A percentile compares a stretch with the other conserved stretches of the same genome.
Evolutionary conservation across 2,329 filamentous ascomycete species (phyloP).

Genomic region (Thelonectria rubi): DNA sequence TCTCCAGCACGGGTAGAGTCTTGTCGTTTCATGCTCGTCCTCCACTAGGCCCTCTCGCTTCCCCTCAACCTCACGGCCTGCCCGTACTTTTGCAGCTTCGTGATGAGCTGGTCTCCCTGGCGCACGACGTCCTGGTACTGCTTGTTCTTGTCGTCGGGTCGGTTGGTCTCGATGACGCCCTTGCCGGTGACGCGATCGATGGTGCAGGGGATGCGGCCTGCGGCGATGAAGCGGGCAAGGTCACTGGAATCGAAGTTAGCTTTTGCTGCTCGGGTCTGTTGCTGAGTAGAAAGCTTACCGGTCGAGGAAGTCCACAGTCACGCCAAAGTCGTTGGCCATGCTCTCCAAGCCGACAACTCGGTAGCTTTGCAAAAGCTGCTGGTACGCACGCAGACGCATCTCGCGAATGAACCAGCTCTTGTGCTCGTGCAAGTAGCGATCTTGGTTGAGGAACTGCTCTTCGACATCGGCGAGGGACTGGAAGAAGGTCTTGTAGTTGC

Average conservation of each 20-base stretch:
- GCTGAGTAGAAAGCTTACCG: constrained; percentile 65
- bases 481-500: constrained; percentile 96
- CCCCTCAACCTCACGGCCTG: constrained; percentile 94
- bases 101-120: constrained; percentile 97
- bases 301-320: constrained; percentile 95
- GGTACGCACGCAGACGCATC: constrained; percentile 96
- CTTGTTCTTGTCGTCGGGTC: constrained; percentile 99
- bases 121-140: constrained; percentile 98
- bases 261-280: not conserved
- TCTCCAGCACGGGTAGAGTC: constrained; percentile 16
- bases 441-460: constrained; percentile 91
- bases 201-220: constrained; percentile 91
- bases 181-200: constrained; percentile 97
- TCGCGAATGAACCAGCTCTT: constrained; percentile 97
- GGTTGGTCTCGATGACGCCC: constrained; percentile 97
- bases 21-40: constrained; percentile 11
- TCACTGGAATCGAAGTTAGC: constrained; percentile 65
- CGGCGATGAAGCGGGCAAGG: constrained; percentile 95
- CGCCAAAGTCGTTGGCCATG: constrained; percentile 97
- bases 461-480: constrained; percentile 87
- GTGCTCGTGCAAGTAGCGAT: constrained; percentile 96
- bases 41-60: constrained; percentile 82
- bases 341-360: constrained; percentile 95
- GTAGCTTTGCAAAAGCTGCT: constrained; percentile 97
- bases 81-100: constrained; percentile 98